phyloP scores from a whole-genome alignment of 2,329 filamentous ascomycete genomes.

The Laburnicola sp. region DNA sequence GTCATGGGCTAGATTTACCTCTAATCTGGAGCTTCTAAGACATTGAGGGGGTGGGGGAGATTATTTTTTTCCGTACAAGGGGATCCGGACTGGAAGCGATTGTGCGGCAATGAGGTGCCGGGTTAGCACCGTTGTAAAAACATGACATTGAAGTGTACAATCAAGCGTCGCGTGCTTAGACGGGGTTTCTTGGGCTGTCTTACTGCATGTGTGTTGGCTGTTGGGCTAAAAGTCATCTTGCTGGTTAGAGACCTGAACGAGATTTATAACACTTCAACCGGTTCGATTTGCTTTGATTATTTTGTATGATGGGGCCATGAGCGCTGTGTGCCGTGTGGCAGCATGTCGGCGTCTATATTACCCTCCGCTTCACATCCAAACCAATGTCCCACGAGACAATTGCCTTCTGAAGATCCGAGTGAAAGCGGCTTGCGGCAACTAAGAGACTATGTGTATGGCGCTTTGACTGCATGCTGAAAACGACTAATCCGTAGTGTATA shows the following conservation, averaged over 20 bases:
- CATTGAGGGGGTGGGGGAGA: neutral
- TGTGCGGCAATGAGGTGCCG: neutral
- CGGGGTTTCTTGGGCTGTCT: conserved; percentile 1
- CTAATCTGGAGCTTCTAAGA: neutral
- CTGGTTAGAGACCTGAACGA: conserved; percentile 3
- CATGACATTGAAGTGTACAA: conserved; percentile 1
- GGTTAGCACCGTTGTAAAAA: conserved; percentile 1
- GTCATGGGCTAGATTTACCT: conserved; percentile 54
- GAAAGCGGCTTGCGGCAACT: no score
- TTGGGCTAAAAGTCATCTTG: neutral
- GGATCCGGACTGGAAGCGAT: neutral
- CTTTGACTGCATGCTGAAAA: no score
- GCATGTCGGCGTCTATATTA: no score
- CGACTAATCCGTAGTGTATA: no score
- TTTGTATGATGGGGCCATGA: no score
- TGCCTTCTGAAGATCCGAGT: no score
- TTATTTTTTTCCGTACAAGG: neutral
- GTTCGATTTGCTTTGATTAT: no score
- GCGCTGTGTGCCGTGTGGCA: no score
- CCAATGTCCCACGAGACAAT: no score
- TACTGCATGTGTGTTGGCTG: no score
- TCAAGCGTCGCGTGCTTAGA: conserved; percentile 1
- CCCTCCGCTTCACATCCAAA: no score
- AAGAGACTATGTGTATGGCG: no score
- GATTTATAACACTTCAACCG: neutral